A percentile compares a stretch with the other conserved stretches of the same genome.
phyloP scores from a whole-genome alignment of 106 monocot genomes.

The Dioscorea dumetorum region DNA sequence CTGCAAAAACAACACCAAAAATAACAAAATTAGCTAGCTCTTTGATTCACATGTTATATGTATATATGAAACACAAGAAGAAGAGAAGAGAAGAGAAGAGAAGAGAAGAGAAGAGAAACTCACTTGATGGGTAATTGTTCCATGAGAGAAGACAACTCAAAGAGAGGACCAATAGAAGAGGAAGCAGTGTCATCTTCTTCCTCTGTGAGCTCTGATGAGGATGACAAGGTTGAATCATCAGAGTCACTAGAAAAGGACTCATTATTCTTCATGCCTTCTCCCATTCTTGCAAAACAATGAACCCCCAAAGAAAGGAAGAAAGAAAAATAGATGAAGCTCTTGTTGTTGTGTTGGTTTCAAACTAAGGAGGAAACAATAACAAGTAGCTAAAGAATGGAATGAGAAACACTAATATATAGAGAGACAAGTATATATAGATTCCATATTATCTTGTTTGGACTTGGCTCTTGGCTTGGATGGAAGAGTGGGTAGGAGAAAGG shows the following conservation, averaged over 20 bases:
- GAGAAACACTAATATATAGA: no score
- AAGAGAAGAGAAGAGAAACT: not conserved
- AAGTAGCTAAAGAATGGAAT: not conserved
- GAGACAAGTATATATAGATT: not conserved
- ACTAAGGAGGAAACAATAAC: no score
- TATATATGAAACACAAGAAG: no score
- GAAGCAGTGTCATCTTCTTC: conserved; percentile 26
- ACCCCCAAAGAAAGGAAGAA: no score
- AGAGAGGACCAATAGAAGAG: conserved; percentile 30
- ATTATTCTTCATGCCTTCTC: conserved; percentile 3
- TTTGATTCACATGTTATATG: no score
- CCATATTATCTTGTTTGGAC: not conserved
- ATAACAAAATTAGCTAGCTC: no score
- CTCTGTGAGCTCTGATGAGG: conserved; percentile 18
- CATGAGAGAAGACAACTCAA: conserved; percentile 37
- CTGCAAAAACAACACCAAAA: conserved; percentile 6
- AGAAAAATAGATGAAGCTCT: no score
- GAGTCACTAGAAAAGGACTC: conserved; percentile 11
- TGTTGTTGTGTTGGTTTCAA: no score
- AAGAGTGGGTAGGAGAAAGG: no score
- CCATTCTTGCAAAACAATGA: conserved; percentile 1
- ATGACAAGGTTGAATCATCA: conserved; percentile 6
- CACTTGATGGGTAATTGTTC: conserved; percentile 45
- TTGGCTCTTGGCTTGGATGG: not conserved
- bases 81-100: no score